Conservation (phyloP, 148 eudicot genomes). For the Pharnaceum exiguum region DNA sequence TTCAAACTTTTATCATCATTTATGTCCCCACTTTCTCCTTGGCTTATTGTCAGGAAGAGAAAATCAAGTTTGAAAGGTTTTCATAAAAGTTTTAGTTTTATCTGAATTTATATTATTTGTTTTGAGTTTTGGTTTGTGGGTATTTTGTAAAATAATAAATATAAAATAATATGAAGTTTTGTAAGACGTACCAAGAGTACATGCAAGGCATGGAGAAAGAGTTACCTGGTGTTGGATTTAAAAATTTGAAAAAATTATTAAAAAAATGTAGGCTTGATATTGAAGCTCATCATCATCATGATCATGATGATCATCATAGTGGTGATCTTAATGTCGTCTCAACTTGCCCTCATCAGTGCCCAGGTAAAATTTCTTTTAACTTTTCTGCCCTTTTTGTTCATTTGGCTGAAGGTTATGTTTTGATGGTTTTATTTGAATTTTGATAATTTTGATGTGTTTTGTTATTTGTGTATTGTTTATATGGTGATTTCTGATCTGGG, state of each 20-base stretch:
- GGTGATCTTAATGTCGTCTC: neutral
- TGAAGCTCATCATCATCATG: constrained; percentile 20
- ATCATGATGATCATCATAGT: constrained; percentile 7
- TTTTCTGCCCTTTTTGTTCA: no score
- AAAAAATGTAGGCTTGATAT: constrained; percentile 52
- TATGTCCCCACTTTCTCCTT: constrained; percentile 3
- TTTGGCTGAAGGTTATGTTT: neutral
- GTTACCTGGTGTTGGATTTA: constrained; percentile 73
- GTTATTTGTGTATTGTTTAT: no score
- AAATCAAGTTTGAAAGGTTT: constrained; percentile 15
- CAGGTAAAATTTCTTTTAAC: constrained; percentile 16
- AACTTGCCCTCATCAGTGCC: constrained; percentile 30
- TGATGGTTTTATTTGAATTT: neutral
- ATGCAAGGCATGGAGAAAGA: constrained; percentile 59
- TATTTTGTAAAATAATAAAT: neutral
- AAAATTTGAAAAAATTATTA: constrained; percentile 79
- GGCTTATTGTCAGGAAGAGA: constrained; percentile 9
- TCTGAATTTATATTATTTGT: neutral
- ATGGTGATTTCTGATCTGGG: no score
- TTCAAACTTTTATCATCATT: neutral
- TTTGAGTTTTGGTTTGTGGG: neutral
- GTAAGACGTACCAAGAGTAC: constrained; percentile 80
- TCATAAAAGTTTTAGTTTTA: constrained; percentile 5
- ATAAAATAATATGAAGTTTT: constrained; percentile 63
- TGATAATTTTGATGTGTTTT: neutral